A percentile compares a stretch with the other conserved stretches of the same genome.
These are phyloP conservation scores for Colletotrichum eleusines DNA, from an alignment of 2,329 filamentous ascomycete genomes.

Conservation along the genomic window DNA sequence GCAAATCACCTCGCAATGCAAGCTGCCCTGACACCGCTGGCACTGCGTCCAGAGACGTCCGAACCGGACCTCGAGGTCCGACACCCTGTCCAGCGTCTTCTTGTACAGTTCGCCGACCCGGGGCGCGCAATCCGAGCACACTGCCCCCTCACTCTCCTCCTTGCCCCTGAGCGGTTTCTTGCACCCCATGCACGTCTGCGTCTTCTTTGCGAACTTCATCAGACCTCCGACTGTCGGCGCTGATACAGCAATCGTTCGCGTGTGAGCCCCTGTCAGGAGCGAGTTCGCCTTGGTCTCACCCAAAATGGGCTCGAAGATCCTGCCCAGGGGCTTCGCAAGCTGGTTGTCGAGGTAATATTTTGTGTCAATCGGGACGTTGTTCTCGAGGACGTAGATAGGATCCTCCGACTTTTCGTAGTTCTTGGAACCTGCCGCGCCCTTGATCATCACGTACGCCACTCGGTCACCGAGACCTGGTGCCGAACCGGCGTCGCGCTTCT, in stretches of 20 bases:
- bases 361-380: conserved; percentile 98
- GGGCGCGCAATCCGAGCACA: conserved; percentile 87
- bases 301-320: conserved; percentile 98
- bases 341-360: conserved; percentile 99
- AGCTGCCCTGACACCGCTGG: conserved; percentile 95
- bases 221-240: conserved; percentile 91
- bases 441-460: conserved; percentile 98
- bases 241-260: conserved; percentile 91
- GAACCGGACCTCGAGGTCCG: conserved; percentile 93
- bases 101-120: conserved; percentile 94
- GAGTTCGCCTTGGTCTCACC: conserved; percentile 91
- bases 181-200: conserved; percentile 97
- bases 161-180: conserved; percentile 92
- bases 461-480: conserved; percentile 93
- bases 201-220: conserved; percentile 99
- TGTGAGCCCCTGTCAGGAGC: conserved; percentile 92
- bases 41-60: conserved; percentile 97
- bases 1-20: conserved; percentile 99
- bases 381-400: conserved; percentile 94
- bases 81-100: conserved; percentile 87
- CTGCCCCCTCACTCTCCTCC: conserved; percentile 84
- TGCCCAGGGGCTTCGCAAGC: conserved; percentile 89
- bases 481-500: conserved; percentile 94
- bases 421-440: conserved; percentile 87
- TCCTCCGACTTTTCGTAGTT: conserved; percentile 99